Percentiles rank a stretch among this genome's conserved stretches.
Evolutionary conservation across 352 stramenopile genomes (phyloP).

Genomic region (Phytophthora vignae): DNA sequence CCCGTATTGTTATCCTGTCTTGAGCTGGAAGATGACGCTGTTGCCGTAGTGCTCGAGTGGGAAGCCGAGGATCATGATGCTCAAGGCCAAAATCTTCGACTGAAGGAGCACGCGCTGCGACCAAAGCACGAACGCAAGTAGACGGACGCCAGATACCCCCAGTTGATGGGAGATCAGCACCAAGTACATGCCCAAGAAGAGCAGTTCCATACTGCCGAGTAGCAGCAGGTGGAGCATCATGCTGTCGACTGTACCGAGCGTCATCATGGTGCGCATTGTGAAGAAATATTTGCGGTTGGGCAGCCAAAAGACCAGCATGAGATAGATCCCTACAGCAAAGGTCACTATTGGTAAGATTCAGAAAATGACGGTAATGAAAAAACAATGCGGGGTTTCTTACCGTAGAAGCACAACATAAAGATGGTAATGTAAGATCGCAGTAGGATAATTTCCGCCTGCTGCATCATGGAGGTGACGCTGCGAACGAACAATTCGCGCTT

Average conservation of each 20-base stretch:
- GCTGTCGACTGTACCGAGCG: too few relatives aligned
- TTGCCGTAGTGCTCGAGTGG: constrained; percentile 40
- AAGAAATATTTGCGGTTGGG: too few relatives aligned
- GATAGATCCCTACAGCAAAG: too few relatives aligned
- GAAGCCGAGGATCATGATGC: constrained; percentile 31
- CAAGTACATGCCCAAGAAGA: too few relatives aligned
- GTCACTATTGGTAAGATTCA: too few relatives aligned
- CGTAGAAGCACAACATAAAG: constrained; percentile 33
- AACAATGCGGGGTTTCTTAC: constrained; percentile 1
- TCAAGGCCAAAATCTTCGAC: constrained; percentile 18
- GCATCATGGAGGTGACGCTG: constrained; percentile 16
- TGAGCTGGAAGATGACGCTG: constrained; percentile 22
- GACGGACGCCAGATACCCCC: constrained; percentile 19
- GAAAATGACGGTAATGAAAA: too few relatives aligned
- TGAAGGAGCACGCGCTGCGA: constrained; percentile 25
- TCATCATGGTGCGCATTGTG: too few relatives aligned
- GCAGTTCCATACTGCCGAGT: too few relatives aligned
- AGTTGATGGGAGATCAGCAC: too few relatives aligned
- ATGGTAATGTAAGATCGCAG: constrained; percentile 24
- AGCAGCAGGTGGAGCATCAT: too few relatives aligned
- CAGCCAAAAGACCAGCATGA: too few relatives aligned
- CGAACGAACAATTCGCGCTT: constrained; percentile 25
- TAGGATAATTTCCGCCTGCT: constrained; percentile 40
- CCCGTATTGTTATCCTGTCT: neutral
- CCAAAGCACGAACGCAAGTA: too few relatives aligned